Evolutionary conservation across 169 alveolate species (phyloP).

Genomic region (Eimeria sp.): DNA sequence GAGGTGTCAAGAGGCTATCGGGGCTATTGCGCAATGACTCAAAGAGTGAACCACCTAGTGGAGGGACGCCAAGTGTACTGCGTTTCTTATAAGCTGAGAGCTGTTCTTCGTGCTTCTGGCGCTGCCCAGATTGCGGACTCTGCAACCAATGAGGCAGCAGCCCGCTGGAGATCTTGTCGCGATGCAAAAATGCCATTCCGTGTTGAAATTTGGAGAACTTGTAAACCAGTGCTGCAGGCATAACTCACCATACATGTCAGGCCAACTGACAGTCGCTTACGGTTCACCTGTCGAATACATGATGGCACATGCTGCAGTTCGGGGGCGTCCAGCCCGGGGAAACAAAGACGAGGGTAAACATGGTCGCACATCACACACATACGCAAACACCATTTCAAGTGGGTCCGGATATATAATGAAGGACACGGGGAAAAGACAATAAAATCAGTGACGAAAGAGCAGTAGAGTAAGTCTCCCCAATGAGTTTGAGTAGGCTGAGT

Average conservation of each 20-base stretch:
- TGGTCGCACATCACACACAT: not conserved
- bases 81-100: not conserved
- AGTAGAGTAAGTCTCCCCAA: not conserved
- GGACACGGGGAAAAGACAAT: not conserved
- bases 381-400: not conserved
- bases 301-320: not conserved
- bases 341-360: too few species aligned
- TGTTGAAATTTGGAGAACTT: conserved; percentile 87
- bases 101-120: conserved; percentile 41
- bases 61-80: conserved; percentile 23
- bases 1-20: conserved; percentile 64
- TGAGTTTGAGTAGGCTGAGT: not conserved
- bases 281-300: not conserved
- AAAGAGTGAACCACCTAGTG: conserved; percentile 58
- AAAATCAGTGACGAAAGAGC: not conserved
- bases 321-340: not conserved
- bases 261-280: not conserved
- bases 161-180: conserved; percentile 78
- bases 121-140: conserved; percentile 34
- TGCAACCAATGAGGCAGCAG: conserved; percentile 78
- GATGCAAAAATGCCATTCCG: conserved; percentile 88
- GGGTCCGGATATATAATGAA: not conserved
- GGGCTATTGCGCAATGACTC: conserved; percentile 76
- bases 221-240: conserved; percentile 83
- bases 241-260: conserved; percentile 1